Evolutionary conservation across 352 stramenopile species (phyloP).

Genomic region (Phytophthora palmivora): DNA sequence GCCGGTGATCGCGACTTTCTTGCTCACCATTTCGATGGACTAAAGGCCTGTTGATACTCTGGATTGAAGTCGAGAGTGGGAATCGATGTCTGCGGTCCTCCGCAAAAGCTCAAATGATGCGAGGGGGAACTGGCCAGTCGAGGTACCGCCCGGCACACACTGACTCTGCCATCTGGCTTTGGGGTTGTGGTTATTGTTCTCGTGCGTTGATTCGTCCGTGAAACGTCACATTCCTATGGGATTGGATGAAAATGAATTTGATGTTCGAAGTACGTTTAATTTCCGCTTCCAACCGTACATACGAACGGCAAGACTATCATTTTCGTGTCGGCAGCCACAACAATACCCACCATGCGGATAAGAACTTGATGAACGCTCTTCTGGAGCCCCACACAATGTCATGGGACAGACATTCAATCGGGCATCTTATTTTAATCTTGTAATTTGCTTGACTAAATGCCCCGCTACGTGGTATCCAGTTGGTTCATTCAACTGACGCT

Average conservation of each 20-base stretch:
- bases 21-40: slow-evolving; percentile 29
- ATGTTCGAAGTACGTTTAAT: slow-evolving; percentile 15
- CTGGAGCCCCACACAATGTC: background rate
- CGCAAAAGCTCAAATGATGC: slow-evolving; percentile 40
- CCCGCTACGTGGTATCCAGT: slow-evolving; percentile 25
- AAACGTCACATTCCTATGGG: slow-evolving; percentile 8
- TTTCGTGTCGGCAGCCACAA: background rate
- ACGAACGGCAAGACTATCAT: slow-evolving; percentile 4
- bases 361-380: background rate
- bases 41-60: slow-evolving; percentile 13
- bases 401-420: slow-evolving; percentile 20
- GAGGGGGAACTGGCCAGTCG: slow-evolving; percentile 12
- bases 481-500: slow-evolving; percentile 14
- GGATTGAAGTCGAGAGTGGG: background rate
- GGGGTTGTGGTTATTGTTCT: slow-evolving; percentile 20
- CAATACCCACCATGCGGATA: background rate
- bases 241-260: slow-evolving; percentile 21
- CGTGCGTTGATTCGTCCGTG: slow-evolving; percentile 14
- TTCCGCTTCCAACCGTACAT: background rate
- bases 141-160: slow-evolving; percentile 27
- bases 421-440: background rate
- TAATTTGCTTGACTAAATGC: background rate
- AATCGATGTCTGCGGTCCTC: slow-evolving; percentile 13
- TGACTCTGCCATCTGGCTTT: slow-evolving; percentile 18
- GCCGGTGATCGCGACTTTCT: slow-evolving; percentile 46